Evolutionary conservation across 78 protist genomes (phyloP).

Genomic region (Anaeramoeba ignava): DNA sequence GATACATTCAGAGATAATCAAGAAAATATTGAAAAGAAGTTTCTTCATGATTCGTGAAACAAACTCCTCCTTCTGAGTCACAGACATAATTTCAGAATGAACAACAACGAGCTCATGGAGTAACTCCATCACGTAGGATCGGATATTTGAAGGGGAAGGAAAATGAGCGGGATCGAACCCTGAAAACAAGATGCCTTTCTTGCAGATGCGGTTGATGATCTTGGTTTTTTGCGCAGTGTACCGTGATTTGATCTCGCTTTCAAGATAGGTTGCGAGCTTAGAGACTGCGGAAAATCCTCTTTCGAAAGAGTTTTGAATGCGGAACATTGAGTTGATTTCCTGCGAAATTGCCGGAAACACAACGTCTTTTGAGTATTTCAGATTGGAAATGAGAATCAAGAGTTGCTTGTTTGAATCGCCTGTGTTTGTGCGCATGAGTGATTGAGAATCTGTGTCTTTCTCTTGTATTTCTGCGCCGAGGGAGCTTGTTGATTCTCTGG

Average conservation of each 20-base stretch:
- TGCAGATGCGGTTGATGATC: not conserved
- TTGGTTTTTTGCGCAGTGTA: not conserved
- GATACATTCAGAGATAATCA: too few relatives aligned
- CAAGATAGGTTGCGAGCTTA: not conserved
- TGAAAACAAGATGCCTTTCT: not conserved
- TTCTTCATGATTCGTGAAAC: too few relatives aligned
- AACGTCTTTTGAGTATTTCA: not conserved
- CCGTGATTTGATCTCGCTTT: not conserved
- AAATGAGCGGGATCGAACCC: not conserved
- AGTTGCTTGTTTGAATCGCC: not conserved
- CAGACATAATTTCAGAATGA: not conserved
- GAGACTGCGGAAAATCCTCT: too few relatives aligned
- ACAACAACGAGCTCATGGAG: not conserved
- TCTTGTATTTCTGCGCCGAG: too few relatives aligned
- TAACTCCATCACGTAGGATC: not conserved
- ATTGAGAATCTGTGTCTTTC: not conserved
- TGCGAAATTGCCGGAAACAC: too few relatives aligned
- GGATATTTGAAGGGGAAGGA: not conserved
- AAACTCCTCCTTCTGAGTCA: too few relatives aligned
- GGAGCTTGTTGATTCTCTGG: too few relatives aligned
- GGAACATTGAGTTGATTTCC: not conserved
- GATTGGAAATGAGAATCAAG: not conserved
- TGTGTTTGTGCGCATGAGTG: not conserved
- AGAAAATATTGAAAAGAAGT: too few relatives aligned
- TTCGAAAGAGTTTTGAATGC: not conserved